Percentiles rank a stretch among this genome's conserved stretches.
Conservation (phyloP, 1,139 yeast genomes). For the Petasospora rhodanensis region DNA sequence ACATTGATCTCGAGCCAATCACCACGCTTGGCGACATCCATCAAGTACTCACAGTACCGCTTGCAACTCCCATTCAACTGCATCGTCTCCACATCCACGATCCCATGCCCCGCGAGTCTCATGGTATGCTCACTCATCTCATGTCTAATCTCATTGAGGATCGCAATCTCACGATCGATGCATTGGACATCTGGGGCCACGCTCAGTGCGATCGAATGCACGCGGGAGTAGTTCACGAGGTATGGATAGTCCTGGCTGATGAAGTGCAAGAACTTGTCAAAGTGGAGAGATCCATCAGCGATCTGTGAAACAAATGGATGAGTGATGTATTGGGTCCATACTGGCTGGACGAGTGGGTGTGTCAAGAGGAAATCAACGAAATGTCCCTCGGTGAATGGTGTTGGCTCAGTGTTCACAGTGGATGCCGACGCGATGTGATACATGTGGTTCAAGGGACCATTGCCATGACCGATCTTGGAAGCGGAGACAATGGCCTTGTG, state of each 20-base stretch:
- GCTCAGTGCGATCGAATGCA: slow-evolving; percentile 63
- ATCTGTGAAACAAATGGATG: slow-evolving; percentile 59
- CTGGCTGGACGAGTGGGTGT: slow-evolving; percentile 51
- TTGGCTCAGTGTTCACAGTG: slow-evolving; percentile 20
- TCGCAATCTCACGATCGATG: slow-evolving; percentile 46
- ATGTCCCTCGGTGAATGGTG: slow-evolving; percentile 29
- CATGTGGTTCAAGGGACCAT: slow-evolving; percentile 73
- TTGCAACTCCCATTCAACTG: slow-evolving; percentile 47
- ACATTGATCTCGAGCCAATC: slow-evolving; percentile 64
- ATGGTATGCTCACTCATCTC: slow-evolving; percentile 56
- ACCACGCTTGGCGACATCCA: slow-evolving; percentile 44
- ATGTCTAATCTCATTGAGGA: slow-evolving; percentile 46
- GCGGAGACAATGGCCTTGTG: slow-evolving; percentile 55
- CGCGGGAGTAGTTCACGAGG: slow-evolving; percentile 61
- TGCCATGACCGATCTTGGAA: slow-evolving; percentile 47
- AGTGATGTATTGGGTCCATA: slow-evolving; percentile 55
- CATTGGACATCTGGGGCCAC: slow-evolving; percentile 54
- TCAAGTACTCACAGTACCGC: slow-evolving; percentile 54
- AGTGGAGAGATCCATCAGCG: slow-evolving; percentile 48
- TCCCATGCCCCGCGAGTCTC: slow-evolving; percentile 46
- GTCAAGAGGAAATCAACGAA: slow-evolving; percentile 47
- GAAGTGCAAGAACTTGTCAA: slow-evolving; percentile 50
- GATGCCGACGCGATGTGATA: slow-evolving; percentile 28
- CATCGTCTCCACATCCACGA: slow-evolving; percentile 39
- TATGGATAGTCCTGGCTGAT: slow-evolving; percentile 72